Percentiles rank a stretch among this genome's conserved stretches.
Evolutionary conservation across 495 filamentous ascomycete species (phyloP).

Genomic region (Platismatia glauca): DNA sequence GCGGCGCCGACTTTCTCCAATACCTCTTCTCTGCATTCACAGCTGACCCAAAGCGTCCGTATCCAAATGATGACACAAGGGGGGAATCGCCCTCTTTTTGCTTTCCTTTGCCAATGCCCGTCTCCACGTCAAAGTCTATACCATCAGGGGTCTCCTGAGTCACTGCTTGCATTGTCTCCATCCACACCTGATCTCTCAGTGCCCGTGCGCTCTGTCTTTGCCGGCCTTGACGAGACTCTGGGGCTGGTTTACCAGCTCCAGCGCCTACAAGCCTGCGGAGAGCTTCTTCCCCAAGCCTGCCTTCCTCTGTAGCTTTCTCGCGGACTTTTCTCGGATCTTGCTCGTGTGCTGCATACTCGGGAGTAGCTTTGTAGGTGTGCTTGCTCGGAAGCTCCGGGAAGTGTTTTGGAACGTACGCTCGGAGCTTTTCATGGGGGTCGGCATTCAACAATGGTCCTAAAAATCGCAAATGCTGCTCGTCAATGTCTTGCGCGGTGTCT

Average conservation of each 20-base stretch:
- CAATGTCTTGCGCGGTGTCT: slow-evolving; percentile 39
- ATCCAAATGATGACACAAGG: background rate
- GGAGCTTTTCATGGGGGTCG: slow-evolving; percentile 38
- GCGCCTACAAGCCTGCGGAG: slow-evolving; percentile 55
- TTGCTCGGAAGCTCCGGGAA: slow-evolving; percentile 64
- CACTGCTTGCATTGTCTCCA: slow-evolving; percentile 22
- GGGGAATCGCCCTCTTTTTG: background rate
- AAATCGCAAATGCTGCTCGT: slow-evolving; percentile 31
- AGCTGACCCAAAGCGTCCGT: slow-evolving; percentile 18
- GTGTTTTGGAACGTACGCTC: slow-evolving; percentile 52
- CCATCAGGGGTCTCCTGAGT: background rate
- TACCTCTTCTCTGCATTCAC: slow-evolving; percentile 25
- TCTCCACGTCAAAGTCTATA: slow-evolving; percentile 11
- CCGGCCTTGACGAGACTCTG: slow-evolving; percentile 6
- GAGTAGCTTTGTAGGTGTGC: slow-evolving; percentile 63
- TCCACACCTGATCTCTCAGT: slow-evolving; percentile 19
- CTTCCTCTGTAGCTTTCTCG: slow-evolving; percentile 64
- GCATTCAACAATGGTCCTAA: slow-evolving; percentile 47
- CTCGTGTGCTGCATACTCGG: slow-evolving; percentile 56
- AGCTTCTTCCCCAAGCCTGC: slow-evolving; percentile 64
- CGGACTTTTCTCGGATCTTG: slow-evolving; percentile 62
- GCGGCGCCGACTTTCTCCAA: slow-evolving; percentile 20
- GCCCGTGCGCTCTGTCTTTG: slow-evolving; percentile 5
- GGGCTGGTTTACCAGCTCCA: slow-evolving; percentile 24
- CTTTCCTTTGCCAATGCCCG: slow-evolving; percentile 25